Evolutionary conservation across 2,329 filamentous ascomycete genomes (phyloP).

Genomic region (Clonostachys chloroleuca): DNA sequence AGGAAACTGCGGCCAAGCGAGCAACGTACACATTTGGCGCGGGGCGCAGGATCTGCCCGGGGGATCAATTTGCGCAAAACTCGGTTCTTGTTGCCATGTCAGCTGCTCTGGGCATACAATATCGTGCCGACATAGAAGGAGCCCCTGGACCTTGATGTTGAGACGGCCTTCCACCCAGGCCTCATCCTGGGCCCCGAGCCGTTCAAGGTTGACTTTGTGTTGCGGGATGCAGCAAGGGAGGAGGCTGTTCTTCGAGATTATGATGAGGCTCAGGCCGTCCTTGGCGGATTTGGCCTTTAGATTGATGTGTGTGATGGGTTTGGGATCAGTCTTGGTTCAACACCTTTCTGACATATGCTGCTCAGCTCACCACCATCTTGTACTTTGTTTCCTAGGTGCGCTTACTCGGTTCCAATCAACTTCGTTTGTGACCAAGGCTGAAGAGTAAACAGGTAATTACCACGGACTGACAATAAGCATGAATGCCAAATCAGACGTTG

Average conservation of each 20-base stretch:
- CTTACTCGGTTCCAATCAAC: no score
- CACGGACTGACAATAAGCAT: no score
- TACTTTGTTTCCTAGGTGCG: no score
- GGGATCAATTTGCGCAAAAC: conserved; percentile 41
- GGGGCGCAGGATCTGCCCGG: conserved; percentile 40
- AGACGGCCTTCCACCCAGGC: neutral
- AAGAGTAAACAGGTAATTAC: no score
- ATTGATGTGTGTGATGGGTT: no score
- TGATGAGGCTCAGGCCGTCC: no score
- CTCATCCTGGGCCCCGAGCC: neutral
- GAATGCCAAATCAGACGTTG: no score
- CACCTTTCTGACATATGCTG: no score
- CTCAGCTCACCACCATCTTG: no score
- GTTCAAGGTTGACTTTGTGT: neutral
- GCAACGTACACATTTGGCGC: conserved; percentile 33
- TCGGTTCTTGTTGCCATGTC: conserved; percentile 29
- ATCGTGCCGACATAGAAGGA: neutral
- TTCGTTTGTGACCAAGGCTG: no score
- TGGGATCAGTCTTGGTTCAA: no score
- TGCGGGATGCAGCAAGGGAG: neutral
- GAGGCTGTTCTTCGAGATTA: neutral
- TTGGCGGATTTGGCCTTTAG: no score
- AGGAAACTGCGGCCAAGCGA: neutral
- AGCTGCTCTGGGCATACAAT: conserved; percentile 39
- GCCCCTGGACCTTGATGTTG: neutral